Evolutionary conservation across 2,329 filamentous ascomycete species (phyloP).

Genomic region (Volutella citrinella): DNA sequence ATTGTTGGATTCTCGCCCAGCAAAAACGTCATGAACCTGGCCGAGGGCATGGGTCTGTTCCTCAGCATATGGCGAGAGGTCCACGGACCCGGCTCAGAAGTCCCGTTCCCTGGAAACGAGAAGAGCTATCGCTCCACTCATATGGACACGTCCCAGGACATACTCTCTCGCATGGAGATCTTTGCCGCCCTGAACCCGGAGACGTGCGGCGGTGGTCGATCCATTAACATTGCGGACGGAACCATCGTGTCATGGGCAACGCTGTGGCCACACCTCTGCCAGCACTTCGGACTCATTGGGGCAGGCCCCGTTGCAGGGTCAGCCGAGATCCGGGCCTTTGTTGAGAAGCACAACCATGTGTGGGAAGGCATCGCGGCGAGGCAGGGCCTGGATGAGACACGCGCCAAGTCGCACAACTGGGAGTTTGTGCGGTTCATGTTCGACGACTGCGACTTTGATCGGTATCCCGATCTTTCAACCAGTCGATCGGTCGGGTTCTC

Average conservation of each 20-base stretch:
- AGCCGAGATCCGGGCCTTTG: slow-evolving; percentile 9
- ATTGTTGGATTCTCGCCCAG: slow-evolving; percentile 15
- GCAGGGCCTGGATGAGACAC: slow-evolving; percentile 7
- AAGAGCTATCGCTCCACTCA: slow-evolving; percentile 10
- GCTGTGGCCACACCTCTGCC: slow-evolving; percentile 13
- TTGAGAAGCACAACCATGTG: slow-evolving; percentile 5
- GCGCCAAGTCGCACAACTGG: slow-evolving; percentile 6
- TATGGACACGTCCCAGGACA: slow-evolving; percentile 17
- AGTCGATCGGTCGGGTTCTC: slow-evolving; percentile 11
- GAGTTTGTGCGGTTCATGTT: slow-evolving; percentile 11
- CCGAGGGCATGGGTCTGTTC: slow-evolving; percentile 13
- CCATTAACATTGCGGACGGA: slow-evolving; percentile 14
- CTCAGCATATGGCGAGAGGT: slow-evolving; percentile 10
- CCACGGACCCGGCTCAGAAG: slow-evolving; percentile 9
- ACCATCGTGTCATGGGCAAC: slow-evolving; percentile 11
- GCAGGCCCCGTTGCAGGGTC: neutral
- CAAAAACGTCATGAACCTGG: slow-evolving; percentile 15
- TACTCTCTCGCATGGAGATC: slow-evolving; percentile 15
- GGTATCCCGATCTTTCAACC: slow-evolving; percentile 14
- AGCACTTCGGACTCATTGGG: slow-evolving; percentile 13
- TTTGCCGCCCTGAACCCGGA: slow-evolving; percentile 10
- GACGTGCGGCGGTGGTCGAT: slow-evolving; percentile 9
- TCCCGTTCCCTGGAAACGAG: slow-evolving; percentile 12
- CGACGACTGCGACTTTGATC: slow-evolving; percentile 16
- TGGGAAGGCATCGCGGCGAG: slow-evolving; percentile 9